Percentiles rank a stretch among this genome's conserved stretches.
phyloP scores from a whole-genome alignment of 192 early-diverging fungal species.

The Entomortierella parvispora region DNA sequence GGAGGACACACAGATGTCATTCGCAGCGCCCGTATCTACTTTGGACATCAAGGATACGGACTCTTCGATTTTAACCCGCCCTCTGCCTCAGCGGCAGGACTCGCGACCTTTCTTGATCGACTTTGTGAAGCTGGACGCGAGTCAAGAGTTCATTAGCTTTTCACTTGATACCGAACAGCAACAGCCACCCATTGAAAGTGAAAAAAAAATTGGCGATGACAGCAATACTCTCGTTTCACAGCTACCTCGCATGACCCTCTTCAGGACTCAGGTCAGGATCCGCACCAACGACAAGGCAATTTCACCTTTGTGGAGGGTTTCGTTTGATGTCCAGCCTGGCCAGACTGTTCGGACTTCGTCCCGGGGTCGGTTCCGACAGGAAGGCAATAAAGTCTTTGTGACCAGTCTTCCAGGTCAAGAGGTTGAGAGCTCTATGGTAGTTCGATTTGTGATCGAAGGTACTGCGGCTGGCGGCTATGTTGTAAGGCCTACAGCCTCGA shows the following conservation, averaged over 20 bases:
- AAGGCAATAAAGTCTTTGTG: constrained; percentile 13
- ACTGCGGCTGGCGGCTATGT: background rate
- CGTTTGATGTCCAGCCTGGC: constrained; percentile 36
- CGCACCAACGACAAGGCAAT: constrained; percentile 31
- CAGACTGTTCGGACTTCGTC: constrained; percentile 11
- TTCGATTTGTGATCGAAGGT: constrained; percentile 48
- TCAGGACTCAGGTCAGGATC: constrained; percentile 45
- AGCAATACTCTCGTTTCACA: too few species aligned
- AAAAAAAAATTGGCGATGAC: too few species aligned
- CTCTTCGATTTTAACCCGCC: background rate
- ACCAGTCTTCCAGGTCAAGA: constrained; percentile 23
- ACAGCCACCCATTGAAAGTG: too few species aligned
- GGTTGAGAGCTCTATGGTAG: constrained; percentile 26
- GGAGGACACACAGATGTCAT: too few species aligned
- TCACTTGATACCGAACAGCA: background rate
- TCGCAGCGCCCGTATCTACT: too few species aligned
- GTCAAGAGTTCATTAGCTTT: constrained; percentile 17
- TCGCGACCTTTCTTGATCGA: constrained; percentile 30
- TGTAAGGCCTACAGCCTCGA: too few species aligned
- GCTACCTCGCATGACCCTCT: background rate
- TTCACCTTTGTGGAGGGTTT: constrained; percentile 23
- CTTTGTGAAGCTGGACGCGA: constrained; percentile 25
- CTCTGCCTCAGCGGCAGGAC: background rate
- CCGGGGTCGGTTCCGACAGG: constrained; percentile 16
- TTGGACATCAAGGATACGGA: background rate